Percentiles rank a stretch among this genome's conserved stretches.
phyloP scores from a whole-genome alignment of 805 yeast genomes.

The Tetrapisispora phaffii region DNA sequence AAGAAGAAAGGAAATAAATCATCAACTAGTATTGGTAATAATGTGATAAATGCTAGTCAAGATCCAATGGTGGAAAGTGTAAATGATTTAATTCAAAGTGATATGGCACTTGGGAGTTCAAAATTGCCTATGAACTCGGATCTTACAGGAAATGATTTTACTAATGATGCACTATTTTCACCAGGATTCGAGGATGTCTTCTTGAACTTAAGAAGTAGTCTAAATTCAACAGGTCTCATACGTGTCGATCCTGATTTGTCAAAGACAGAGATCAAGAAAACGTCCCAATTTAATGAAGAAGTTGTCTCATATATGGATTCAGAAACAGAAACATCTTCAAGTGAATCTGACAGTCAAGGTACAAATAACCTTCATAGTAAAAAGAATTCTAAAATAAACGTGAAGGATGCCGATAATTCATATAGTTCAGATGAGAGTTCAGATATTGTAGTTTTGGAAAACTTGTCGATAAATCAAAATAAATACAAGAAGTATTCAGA shows the following conservation, averaged over 20 bases:
- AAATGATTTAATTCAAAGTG: background rate
- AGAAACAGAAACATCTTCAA: background rate
- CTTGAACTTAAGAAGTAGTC: constrained; percentile 1
- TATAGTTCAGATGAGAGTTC: background rate
- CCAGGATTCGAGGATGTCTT: constrained; percentile 5
- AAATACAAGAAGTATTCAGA: constrained; percentile 2
- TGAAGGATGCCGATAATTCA: background rate
- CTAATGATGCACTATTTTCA: background rate
- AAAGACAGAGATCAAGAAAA: background rate
- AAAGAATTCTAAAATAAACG: background rate
- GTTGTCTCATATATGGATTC: background rate
- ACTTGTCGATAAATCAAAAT: background rate
- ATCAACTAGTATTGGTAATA: no score
- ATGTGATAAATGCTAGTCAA: background rate
- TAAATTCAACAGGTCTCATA: background rate
- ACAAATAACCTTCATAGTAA: background rate
- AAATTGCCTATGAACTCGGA: background rate
- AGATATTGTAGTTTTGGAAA: background rate
- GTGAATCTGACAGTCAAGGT: background rate
- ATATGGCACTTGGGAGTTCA: background rate
- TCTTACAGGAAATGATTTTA: background rate
- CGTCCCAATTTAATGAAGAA: background rate
- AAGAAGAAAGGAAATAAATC: constrained; percentile 2
- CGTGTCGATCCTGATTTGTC: no score
- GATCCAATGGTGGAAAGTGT: no score